Percentiles rank a stretch among this genome's conserved stretches.
Evolutionary conservation across 2,329 filamentous ascomycete species (phyloP).

Genomic region (Metarhizium sp.): DNA sequence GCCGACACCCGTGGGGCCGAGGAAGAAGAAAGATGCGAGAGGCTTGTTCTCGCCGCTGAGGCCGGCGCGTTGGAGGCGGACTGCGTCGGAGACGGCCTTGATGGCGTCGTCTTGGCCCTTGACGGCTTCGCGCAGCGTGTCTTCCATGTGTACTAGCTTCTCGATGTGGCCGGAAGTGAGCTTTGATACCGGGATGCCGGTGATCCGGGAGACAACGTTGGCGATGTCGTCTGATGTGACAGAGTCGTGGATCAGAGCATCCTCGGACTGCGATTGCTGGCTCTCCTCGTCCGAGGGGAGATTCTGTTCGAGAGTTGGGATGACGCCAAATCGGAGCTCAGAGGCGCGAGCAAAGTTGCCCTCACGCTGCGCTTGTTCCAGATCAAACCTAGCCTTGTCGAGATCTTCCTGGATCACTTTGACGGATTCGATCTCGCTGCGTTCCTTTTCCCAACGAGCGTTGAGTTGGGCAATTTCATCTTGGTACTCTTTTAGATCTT

Average conservation of each 20-base stretch:
- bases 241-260: conserved; percentile 76
- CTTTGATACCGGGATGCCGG: conserved; percentile 87
- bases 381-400: conserved; percentile 73
- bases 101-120: conserved; percentile 92
- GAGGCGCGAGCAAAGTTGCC: conserved; percentile 88
- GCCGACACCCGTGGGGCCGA: conserved; percentile 91
- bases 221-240: conserved; percentile 96
- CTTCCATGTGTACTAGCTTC: conserved; percentile 93
- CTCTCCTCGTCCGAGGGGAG: conserved; percentile 64
- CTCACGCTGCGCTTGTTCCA: conserved; percentile 78
- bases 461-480: conserved; percentile 67
- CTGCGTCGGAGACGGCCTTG: conserved; percentile 81
- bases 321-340: conserved; percentile 79
- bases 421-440: conserved; percentile 73
- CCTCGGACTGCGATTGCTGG: conserved; percentile 21
- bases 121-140: conserved; percentile 71
- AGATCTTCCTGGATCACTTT: conserved; percentile 85
- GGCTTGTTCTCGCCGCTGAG: conserved; percentile 86
- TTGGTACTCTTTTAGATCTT: conserved; percentile 65
- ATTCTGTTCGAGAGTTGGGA: conserved; percentile 70
- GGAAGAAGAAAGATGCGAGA: conserved; percentile 92
- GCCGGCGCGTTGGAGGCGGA: conserved; percentile 87
- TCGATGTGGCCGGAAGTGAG: conserved; percentile 90
- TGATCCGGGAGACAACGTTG: conserved; percentile 79
- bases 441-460: conserved; percentile 83